Evolutionary conservation across 306 rosid species (phyloP).

Genomic region (Corylus americana): DNA sequence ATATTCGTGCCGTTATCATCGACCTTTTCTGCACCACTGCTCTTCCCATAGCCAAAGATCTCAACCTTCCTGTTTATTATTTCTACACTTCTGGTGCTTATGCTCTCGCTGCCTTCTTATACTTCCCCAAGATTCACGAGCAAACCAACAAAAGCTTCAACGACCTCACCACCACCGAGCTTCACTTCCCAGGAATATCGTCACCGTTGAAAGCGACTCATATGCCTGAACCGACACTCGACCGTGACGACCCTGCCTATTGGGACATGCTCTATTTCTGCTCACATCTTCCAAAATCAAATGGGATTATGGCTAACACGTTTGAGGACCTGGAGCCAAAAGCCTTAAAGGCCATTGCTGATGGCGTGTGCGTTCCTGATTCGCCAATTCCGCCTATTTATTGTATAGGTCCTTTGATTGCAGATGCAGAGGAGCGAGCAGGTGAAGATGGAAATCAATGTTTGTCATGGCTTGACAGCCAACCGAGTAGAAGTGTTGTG

Average conservation of each 20-base stretch:
- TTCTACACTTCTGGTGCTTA: not conserved
- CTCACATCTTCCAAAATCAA: not conserved
- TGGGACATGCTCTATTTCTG: not conserved
- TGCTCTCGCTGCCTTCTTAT: not conserved
- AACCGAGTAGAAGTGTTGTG: slow-evolving; percentile 29
- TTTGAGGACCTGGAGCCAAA: slow-evolving; percentile 33
- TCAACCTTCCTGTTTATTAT: not conserved
- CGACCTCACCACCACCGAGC: not conserved
- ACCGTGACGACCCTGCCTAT: slow-evolving; percentile 13
- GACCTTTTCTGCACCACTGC: slow-evolving; percentile 32
- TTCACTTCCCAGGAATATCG: slow-evolving; percentile 19
- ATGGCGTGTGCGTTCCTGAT: slow-evolving; percentile 24
- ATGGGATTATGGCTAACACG: slow-evolving; percentile 28
- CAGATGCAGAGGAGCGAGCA: too few relatives aligned
- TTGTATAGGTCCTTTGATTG: slow-evolving; percentile 27
- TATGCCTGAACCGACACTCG: slow-evolving; percentile 3
- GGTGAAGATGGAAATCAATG: slow-evolving; percentile 9
- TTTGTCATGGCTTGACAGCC: slow-evolving; percentile 29
- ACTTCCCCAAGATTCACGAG: slow-evolving; percentile 7
- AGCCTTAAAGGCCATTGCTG: slow-evolving; percentile 2
- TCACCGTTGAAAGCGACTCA: not conserved
- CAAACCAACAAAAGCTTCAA: slow-evolving; percentile 14
- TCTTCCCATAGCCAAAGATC: not conserved
- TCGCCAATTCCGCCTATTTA: slow-evolving; percentile 30
- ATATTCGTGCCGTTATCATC: slow-evolving; percentile 29